Conservation (phyloP, 1,284 basidiomycete species). For the Athelia sp. region DNA sequence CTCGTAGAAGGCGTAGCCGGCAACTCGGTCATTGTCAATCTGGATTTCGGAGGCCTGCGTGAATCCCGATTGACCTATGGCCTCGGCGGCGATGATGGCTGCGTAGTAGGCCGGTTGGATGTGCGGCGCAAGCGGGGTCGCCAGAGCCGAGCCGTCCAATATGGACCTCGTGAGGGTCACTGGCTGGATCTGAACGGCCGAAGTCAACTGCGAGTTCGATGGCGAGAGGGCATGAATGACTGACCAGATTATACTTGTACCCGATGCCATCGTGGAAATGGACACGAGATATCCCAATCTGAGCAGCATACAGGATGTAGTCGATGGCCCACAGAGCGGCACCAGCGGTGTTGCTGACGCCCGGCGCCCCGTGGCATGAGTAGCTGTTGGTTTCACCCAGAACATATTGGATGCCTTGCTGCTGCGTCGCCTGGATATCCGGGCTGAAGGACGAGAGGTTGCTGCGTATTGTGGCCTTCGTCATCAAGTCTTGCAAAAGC, state of each 20-base stretch:
- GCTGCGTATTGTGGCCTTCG: slow-evolving; percentile 49
- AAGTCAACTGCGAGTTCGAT: background rate
- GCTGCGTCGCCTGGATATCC: slow-evolving; percentile 44
- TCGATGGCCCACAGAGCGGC: slow-evolving; percentile 68
- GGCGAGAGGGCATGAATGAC: slow-evolving; percentile 18
- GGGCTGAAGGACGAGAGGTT: slow-evolving; percentile 47
- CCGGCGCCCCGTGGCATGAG: slow-evolving; percentile 54
- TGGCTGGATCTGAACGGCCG: slow-evolving; percentile 22
- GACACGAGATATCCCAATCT: slow-evolving; percentile 14
- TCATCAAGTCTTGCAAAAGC: slow-evolving; percentile 54
- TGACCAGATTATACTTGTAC: slow-evolving; percentile 20
- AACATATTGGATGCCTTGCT: slow-evolving; percentile 48
- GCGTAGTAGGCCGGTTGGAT: slow-evolving; percentile 19
- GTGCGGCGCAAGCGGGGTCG: slow-evolving; percentile 15
- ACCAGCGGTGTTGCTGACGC: slow-evolving; percentile 65
- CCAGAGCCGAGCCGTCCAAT: slow-evolving; percentile 12
- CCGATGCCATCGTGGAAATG: slow-evolving; percentile 22
- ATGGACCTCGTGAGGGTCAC: slow-evolving; percentile 14
- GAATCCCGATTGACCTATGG: slow-evolving; percentile 20
- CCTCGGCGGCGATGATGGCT: slow-evolving; percentile 17
- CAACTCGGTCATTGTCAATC: slow-evolving; percentile 42
- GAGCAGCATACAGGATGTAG: slow-evolving; percentile 43
- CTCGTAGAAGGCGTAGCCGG: slow-evolving; percentile 64
- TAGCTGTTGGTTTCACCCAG: slow-evolving; percentile 58
- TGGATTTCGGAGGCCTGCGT: slow-evolving; percentile 47